Base-by-base conservation (phyloP, 1,284 basidiomycete genomes). In the Xerocomus nothofagi region DNA sequence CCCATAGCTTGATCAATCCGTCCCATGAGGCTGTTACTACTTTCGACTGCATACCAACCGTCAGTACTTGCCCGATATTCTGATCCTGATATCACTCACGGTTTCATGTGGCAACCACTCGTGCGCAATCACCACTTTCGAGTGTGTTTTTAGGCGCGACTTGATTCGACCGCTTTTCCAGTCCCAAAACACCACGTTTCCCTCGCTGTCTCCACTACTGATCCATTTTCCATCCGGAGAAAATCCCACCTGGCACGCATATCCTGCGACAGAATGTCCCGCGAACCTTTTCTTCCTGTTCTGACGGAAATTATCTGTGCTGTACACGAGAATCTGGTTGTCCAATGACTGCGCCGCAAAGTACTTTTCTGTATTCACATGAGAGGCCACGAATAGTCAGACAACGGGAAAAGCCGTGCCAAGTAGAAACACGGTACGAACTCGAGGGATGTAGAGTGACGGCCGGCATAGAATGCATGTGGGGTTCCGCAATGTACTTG, bases 381-480 rank as follows among this genome's bases (percentile, higher is more conserved):
- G 15, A 44, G 18, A 6, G 33, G n/a, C n/a, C 30, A 29, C 14
- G 6, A 43, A 44, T n/a, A 39, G 33, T 51, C 32, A 49, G 46
- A 32, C 17, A 12, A 39, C 21, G 15, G 24, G 23, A 3, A 33
- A 39, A 29, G n/a, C 18, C 7, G 3, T 18, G 37, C 6, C 14
- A 42, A 32, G 39, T 6, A 43, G 27, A 31, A 40, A 41, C 14
- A 10, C 49, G 31, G 56, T 52, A 83, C 91, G 58, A 69, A 96
- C 93, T 90, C 51, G 84, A 93, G 10, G 97, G 97, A 70, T 98
- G 93, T 27, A 95, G 72, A 9, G 93, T 92, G 32, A 98, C 95
- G 15, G 96, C 91, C 11, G 97, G 97, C 95, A 99, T 98, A 30
- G 93, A 97, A 72, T 99, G 95, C 97, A 99, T 99, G 66, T 93